phyloP scores from a whole-genome alignment of 495 filamentous ascomycete genomes.

The Oleoguttula mirabilis region DNA sequence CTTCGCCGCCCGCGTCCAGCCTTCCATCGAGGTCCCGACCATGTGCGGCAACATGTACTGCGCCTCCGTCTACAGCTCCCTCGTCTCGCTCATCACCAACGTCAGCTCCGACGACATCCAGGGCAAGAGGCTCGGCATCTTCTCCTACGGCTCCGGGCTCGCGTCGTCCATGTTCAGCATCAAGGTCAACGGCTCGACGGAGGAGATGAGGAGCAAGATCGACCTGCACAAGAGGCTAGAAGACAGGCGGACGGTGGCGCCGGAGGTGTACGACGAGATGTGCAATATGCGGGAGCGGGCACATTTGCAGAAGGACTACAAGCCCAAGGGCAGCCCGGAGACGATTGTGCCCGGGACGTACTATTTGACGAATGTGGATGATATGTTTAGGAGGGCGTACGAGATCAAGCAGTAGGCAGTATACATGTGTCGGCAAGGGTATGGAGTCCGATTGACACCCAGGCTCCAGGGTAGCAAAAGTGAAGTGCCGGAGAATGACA shows the following conservation, averaged over 20 bases:
- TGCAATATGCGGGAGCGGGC: slow-evolving; percentile 88
- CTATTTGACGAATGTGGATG: slow-evolving; percentile 81
- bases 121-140: slow-evolving; percentile 81
- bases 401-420: slow-evolving; percentile 62
- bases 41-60: slow-evolving; percentile 99
- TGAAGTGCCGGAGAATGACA: neutral
- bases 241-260: slow-evolving; percentile 56
- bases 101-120: slow-evolving; percentile 55
- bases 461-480: neutral
- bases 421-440: no score
- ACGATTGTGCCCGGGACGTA: slow-evolving; percentile 71
- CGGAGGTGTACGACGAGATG: slow-evolving; percentile 87
- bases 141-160: slow-evolving; percentile 91
- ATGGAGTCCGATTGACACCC: no score
- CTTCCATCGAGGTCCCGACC: slow-evolving; percentile 74
- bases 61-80: slow-evolving; percentile 80
- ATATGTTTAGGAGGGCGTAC: slow-evolving; percentile 91
- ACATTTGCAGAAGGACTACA: slow-evolving; percentile 85
- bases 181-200: slow-evolving; percentile 66
- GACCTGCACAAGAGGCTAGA: slow-evolving; percentile 69
- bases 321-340: slow-evolving; percentile 61
- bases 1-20: slow-evolving; percentile 77
- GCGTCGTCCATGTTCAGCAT: slow-evolving; percentile 83
- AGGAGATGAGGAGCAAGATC: slow-evolving; percentile 61
- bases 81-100: slow-evolving; percentile 65